Percentiles rank a stretch among this genome's conserved stretches.
Evolutionary conservation across 2,329 filamentous ascomycete genomes (phyloP).

Genomic region (Rhynchosporium agropyri): DNA sequence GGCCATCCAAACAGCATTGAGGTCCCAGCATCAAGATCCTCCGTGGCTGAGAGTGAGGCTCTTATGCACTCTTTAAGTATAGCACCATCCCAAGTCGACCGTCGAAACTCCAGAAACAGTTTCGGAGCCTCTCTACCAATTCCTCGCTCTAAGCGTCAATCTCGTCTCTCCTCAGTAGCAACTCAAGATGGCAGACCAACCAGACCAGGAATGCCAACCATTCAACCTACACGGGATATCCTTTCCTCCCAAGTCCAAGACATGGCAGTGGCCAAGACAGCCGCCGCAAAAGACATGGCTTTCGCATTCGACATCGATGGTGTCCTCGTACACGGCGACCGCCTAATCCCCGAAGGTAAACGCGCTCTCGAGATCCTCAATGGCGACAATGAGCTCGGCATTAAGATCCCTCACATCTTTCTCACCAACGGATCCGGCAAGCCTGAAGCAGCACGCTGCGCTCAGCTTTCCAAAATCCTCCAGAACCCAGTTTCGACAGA

Average conservation of each 20-base stretch:
- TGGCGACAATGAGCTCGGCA: conserved; percentile 75
- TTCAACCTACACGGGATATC: conserved; percentile 66
- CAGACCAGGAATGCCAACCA: conserved; percentile 59
- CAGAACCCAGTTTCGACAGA: conserved; percentile 66
- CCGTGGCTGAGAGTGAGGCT: conserved; percentile 66
- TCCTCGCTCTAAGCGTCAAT: conserved; percentile 69
- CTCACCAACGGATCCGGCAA: conserved; percentile 76
- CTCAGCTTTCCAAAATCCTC: conserved; percentile 69
- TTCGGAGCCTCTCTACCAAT: conserved; percentile 75
- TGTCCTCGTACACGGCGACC: conserved; percentile 73
- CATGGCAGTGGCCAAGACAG: conserved; percentile 65
- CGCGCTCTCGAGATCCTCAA: conserved; percentile 71
- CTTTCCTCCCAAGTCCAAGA: conserved; percentile 72
- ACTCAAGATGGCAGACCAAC: conserved; percentile 49
- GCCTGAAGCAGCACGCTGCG: conserved; percentile 64
- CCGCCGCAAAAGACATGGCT: conserved; percentile 75
- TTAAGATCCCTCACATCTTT: conserved; percentile 77
- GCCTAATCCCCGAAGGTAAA: conserved; percentile 68
- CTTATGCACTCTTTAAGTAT: conserved; percentile 76
- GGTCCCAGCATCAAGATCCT: conserved; percentile 68
- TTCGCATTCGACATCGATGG: conserved; percentile 81
- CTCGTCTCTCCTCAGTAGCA: conserved; percentile 65
- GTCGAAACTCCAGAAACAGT: conserved; percentile 72
- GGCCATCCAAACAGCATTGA: conserved; percentile 56
- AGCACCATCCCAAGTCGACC: conserved; percentile 67